These are phyloP conservation scores for Vickermania ingenoplastis DNA, from an alignment of 208 protist species.

Conservation along the genomic window DNA sequence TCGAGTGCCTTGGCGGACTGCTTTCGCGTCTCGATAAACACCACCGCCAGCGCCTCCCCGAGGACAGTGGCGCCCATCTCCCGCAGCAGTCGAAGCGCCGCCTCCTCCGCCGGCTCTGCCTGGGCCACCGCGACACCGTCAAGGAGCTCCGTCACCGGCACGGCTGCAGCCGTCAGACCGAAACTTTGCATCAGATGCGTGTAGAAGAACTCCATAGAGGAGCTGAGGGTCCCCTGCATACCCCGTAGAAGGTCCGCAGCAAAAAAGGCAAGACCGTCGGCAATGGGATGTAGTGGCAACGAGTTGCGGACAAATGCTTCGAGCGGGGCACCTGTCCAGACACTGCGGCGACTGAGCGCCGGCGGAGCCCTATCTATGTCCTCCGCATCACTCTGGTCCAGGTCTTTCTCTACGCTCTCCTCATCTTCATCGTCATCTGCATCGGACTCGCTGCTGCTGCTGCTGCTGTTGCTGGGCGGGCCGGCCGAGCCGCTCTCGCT, in stretches of 20 bases:
- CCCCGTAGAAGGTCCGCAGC: constrained; percentile 68
- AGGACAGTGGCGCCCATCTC: constrained; percentile 20
- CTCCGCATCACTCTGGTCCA: background rate
- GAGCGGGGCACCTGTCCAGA: constrained; percentile 15
- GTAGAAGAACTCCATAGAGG: constrained; percentile 68
- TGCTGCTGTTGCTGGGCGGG: background rate
- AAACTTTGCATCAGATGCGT: constrained; percentile 38
- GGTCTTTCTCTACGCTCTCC: background rate
- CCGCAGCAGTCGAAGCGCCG: constrained; percentile 14
- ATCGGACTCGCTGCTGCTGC: constrained; percentile 1
- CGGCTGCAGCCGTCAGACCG: constrained; percentile 7
- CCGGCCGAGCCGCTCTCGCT: constrained; percentile 1
- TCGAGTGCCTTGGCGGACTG: constrained; percentile 6
- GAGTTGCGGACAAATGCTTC: constrained; percentile 30
- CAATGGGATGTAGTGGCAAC: constrained; percentile 39
- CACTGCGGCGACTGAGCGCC: background rate
- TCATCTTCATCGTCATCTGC: constrained; percentile 8
- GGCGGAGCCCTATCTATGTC: background rate
- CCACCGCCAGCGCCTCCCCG: constrained; percentile 15
- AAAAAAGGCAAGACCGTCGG: constrained; percentile 58
- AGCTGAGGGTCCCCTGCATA: constrained; percentile 69
- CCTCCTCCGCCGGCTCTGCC: constrained; percentile 14
- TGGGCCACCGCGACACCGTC: constrained; percentile 13
- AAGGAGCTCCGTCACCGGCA: constrained; percentile 10
- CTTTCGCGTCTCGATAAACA: constrained; percentile 41